phyloP scores from a whole-genome alignment of 192 early-diverging fungal genomes.

The Phycomyces blakesleeanus region DNA sequence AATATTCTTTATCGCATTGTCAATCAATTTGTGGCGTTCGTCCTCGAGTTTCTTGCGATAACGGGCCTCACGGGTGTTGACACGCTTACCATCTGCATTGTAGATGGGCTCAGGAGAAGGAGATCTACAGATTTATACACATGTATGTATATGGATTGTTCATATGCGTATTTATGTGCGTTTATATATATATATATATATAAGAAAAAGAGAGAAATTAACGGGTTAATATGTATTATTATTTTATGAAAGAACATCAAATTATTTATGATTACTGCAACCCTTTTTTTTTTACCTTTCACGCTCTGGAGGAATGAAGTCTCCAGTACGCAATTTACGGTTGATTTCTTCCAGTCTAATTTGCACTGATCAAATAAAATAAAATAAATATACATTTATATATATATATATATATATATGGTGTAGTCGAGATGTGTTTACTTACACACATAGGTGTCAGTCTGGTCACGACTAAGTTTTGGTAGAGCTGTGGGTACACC shows the following conservation, averaged over 20 bases:
- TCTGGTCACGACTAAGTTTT: conserved; percentile 72
- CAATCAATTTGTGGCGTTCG: conserved; percentile 85
- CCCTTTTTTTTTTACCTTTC: conserved; percentile 59
- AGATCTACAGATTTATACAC: conserved; percentile 56
- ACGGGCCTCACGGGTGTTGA: conserved; percentile 91
- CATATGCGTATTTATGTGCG: too few species aligned
- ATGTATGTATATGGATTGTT: too few species aligned
- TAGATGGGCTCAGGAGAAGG: conserved; percentile 94
- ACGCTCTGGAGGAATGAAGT: conserved; percentile 76
- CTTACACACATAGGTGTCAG: conserved; percentile 73
- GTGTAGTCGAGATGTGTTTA: neutral
- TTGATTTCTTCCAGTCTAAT: conserved; percentile 91
- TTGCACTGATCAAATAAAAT: conserved; percentile 46
- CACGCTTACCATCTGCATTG: conserved; percentile 89
- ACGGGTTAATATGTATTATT: too few species aligned
- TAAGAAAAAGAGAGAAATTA: too few species aligned
- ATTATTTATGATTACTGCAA: too few species aligned
- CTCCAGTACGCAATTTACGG: conserved; percentile 72
- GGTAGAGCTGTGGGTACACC: conserved; percentile 76
- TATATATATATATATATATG: too few species aligned
- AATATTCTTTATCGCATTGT: conserved; percentile 69
- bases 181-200: too few species aligned
- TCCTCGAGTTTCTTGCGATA: conserved; percentile 91
- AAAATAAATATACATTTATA: neutral
- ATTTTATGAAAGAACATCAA: too few species aligned